Evolutionary conservation across 805 yeast species (phyloP).

Genomic region (Komagataella mondaviorum): DNA sequence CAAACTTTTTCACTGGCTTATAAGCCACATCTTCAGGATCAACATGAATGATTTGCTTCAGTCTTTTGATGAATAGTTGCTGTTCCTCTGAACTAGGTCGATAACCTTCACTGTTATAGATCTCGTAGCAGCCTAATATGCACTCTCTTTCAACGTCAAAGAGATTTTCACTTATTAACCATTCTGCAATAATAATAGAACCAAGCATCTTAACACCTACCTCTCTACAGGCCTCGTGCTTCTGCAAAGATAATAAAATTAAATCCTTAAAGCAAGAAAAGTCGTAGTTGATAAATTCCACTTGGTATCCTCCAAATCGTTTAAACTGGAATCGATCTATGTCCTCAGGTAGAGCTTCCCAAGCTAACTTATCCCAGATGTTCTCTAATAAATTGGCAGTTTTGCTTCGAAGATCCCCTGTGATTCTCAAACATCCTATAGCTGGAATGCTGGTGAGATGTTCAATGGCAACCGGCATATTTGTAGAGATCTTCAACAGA

Average conservation of each 20-base stretch:
- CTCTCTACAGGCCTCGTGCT: constrained; percentile 43
- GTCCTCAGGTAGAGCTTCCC: constrained; percentile 44
- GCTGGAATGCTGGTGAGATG: constrained; percentile 62
- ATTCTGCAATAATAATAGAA: constrained; percentile 59
- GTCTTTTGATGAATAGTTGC: constrained; percentile 31
- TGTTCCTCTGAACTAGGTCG: constrained; percentile 46
- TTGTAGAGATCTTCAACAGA: constrained; percentile 42
- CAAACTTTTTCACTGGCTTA: constrained; percentile 30
- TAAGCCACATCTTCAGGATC: constrained; percentile 58
- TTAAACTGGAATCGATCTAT: constrained; percentile 42
- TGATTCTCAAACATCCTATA: constrained; percentile 50
- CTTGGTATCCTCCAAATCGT: constrained; percentile 60
- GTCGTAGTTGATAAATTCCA: constrained; percentile 36
- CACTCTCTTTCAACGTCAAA: constrained; percentile 51
- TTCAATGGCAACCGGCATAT: constrained; percentile 58
- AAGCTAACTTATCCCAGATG: constrained; percentile 68
- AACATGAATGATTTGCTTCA: constrained; percentile 34
- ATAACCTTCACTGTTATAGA: constrained; percentile 43
- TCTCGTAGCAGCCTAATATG: constrained; percentile 46
- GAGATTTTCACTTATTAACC: constrained; percentile 41
- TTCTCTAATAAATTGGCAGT: constrained; percentile 40
- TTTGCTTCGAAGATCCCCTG: constrained; percentile 49
- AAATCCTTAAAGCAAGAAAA: constrained; percentile 51
- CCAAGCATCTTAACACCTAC: constrained; percentile 57
- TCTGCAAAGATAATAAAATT: constrained; percentile 55